Base-by-base conservation (phyloP, 495 filamentous ascomycete genomes). In the Astrothelium subdiscretum region DNA sequence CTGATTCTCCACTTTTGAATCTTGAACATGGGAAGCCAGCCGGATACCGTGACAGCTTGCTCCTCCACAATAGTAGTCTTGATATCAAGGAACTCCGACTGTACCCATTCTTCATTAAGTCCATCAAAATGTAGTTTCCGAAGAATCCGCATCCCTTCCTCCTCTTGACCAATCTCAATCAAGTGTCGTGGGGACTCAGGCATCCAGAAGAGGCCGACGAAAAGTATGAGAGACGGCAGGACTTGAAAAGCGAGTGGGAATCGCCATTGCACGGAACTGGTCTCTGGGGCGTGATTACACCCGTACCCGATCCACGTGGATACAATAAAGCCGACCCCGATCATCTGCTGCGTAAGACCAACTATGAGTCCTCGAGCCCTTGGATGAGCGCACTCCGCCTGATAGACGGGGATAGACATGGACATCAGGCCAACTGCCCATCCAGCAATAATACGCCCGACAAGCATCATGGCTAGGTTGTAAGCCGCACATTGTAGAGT, bases 381-480 rank as follows among this genome's bases (percentile, higher is more conserved):
- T 5, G 61, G 61, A 40, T 31, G 61, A 20, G 61, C 75, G 69
- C 78, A 78, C 66, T 83, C 81, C 2, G 81, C 79, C 15, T 83
- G 75, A 68, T 82, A 84, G 26, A 85, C 80, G 10, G 57, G 63
- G 11, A 84, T 81, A 52, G 81, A 76, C 76, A 81, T 83, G 38
- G 73, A 78, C 68, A 83, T 76, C 32, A 83, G 73, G 52, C 83
- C 84, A 59, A 87, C 79, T 27, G 82, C 85, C 73, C 81, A 79
- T 15, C 85, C 83, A 1, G 82, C 78, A 4, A 87, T 72, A 58
- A 86, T 83, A 38, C 85, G 81, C 6, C 85, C 85, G 43, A 81
- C 73, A 13, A 86, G 76, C 64, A 87, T 82, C 77, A 83, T 82
- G 0, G 78, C 74, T 57, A 85, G 67, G 60, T 83, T 79, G 20